These are phyloP conservation scores for Heritiera fomes DNA, from an alignment of 345 rosid genomes.

Conservation along the genomic window DNA sequence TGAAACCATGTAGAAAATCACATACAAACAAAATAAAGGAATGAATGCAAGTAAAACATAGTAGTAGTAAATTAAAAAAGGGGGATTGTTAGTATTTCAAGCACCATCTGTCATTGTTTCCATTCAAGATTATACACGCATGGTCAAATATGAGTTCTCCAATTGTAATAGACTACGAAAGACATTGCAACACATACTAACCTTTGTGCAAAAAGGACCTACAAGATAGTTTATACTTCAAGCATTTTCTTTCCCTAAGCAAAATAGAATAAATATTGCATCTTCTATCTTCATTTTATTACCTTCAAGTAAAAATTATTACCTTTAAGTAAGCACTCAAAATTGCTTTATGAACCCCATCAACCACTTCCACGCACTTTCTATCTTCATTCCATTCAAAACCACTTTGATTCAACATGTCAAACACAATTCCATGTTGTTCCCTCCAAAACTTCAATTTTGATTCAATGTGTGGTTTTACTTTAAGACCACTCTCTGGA, in stretches of 20 bases:
- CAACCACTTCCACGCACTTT: too few relatives aligned
- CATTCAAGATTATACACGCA: neutral
- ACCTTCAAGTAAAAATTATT: too few relatives aligned
- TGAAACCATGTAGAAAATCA: neutral
- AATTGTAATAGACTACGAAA: neutral
- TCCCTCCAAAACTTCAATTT: too few relatives aligned
- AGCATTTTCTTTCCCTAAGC: conserved; percentile 69
- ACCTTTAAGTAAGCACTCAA: too few relatives aligned
- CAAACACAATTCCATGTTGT: too few relatives aligned
- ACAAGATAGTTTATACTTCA: conserved; percentile 56
- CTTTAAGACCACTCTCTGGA: too few relatives aligned
- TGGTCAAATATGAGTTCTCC: neutral
- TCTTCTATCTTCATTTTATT: too few relatives aligned
- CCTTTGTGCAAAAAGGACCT: conserved; percentile 97
- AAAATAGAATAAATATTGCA: conserved; percentile 6
- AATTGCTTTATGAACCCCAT: too few relatives aligned
- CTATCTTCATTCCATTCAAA: too few relatives aligned
- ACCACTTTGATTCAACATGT: too few relatives aligned
- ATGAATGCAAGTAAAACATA: neutral
- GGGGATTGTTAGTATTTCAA: neutral
- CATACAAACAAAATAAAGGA: neutral
- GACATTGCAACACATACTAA: conserved; percentile 30
- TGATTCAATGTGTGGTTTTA: too few relatives aligned
- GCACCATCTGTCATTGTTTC: neutral
- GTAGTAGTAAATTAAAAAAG: neutral